A percentile compares a stretch with the other conserved stretches of the same genome.
Evolutionary conservation across 169 alveolate species (phyloP).

Genomic region (Plasmodium vivax): DNA sequence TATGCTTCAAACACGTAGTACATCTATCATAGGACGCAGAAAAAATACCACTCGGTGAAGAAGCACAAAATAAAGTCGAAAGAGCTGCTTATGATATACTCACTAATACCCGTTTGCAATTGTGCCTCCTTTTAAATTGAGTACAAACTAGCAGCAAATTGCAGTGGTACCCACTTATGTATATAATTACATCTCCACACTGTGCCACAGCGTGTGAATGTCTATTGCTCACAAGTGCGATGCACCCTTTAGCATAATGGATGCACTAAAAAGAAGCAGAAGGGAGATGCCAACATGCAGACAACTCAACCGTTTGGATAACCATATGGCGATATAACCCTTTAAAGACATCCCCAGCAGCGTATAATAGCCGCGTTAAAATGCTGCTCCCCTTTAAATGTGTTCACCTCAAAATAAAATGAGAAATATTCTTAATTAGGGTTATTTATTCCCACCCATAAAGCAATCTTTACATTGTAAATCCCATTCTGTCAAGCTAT

Average conservation of each 20-base stretch:
- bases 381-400: not conserved
- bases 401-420: not conserved
- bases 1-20: not conserved
- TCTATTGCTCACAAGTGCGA: not conserved
- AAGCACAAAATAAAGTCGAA: not conserved
- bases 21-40: not conserved
- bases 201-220: not conserved
- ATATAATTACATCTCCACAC: not conserved
- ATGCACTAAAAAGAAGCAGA: not conserved
- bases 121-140: not conserved
- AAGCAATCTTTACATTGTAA: not conserved
- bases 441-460: not conserved
- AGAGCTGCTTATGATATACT: not conserved
- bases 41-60: not conserved
- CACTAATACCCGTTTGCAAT: not conserved
- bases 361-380: not conserved
- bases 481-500: not conserved
- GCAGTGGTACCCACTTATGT: not conserved
- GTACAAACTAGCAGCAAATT: not conserved
- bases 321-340: not conserved
- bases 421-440: not conserved
- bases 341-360: not conserved
- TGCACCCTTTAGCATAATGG: not conserved
- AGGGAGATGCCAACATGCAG: not conserved
- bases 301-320: not conserved